Percentiles rank a stretch among this genome's conserved stretches.
phyloP scores from a whole-genome alignment of 2,329 filamentous ascomycete species.

The Colletotrichum spaethianum region DNA sequence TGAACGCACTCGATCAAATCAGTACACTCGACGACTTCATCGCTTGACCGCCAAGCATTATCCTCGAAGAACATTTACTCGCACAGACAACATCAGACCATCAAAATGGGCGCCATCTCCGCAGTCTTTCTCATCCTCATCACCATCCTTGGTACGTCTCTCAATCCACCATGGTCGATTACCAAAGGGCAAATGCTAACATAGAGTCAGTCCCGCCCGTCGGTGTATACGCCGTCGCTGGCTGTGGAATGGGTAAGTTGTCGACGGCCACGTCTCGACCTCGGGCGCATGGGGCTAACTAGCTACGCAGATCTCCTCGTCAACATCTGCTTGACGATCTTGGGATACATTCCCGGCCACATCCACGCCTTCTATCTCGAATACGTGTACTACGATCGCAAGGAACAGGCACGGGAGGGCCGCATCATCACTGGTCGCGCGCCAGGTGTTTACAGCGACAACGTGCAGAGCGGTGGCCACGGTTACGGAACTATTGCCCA shows the following conservation, averaged over 20 bases:
- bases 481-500: slow-evolving; percentile 68
- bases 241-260: slow-evolving; percentile 69
- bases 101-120: slow-evolving; percentile 64
- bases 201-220: slow-evolving; percentile 72
- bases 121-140: slow-evolving; percentile 65
- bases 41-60: slow-evolving; percentile 28
- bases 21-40: background rate
- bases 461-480: slow-evolving; percentile 77
- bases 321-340: slow-evolving; percentile 76
- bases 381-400: slow-evolving; percentile 86
- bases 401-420: slow-evolving; percentile 73
- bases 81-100: slow-evolving; percentile 39
- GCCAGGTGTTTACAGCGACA: slow-evolving; percentile 80
- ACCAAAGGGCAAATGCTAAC: slow-evolving; percentile 41
- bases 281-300: slow-evolving; percentile 8
- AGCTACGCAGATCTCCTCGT: slow-evolving; percentile 68
- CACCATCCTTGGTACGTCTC: slow-evolving; percentile 65
- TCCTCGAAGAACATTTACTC: slow-evolving; percentile 14
- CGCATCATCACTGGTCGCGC: slow-evolving; percentile 67
- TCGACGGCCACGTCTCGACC: background rate
- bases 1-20: slow-evolving; percentile 18
- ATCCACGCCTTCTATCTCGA: slow-evolving; percentile 86
- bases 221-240: slow-evolving; percentile 74
- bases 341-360: slow-evolving; percentile 83
- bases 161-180: background rate